Evolutionary conservation across 2,329 filamentous ascomycete species (phyloP).

Genomic region (Beauveria rudraprayagi): DNA sequence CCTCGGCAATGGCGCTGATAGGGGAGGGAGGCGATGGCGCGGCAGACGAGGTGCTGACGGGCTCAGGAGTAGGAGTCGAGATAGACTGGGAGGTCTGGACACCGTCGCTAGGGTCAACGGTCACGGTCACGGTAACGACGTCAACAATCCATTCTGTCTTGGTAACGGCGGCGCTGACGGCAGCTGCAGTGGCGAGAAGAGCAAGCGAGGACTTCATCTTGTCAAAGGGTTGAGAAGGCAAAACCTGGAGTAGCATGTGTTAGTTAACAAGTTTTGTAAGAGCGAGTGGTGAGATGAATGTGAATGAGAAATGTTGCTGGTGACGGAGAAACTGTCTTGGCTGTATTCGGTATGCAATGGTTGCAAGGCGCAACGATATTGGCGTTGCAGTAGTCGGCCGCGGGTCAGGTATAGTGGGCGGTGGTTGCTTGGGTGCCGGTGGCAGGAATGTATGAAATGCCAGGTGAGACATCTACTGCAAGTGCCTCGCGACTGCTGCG

Average conservation of each 20-base stretch:
- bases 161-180: constrained; percentile 33
- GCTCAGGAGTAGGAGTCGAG: constrained; percentile 11
- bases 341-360: constrained; percentile 4
- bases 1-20: constrained; percentile 1
- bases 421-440: constrained; percentile 4
- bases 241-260: constrained; percentile 7
- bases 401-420: neutral
- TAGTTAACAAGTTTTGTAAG: constrained; percentile 13
- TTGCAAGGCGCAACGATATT: constrained; percentile 1
- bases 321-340: neutral
- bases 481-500: neutral
- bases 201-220: constrained; percentile 45
- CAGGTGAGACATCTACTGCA: constrained; percentile 5
- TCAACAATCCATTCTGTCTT: constrained; percentile 35
- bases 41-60: constrained; percentile 16
- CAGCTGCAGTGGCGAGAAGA: constrained; percentile 38
- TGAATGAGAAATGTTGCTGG: neutral
- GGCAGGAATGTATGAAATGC: constrained; percentile 9
- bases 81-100: constrained; percentile 18
- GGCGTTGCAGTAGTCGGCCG: neutral
- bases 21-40: constrained; percentile 13
- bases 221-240: constrained; percentile 11
- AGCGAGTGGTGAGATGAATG: neutral
- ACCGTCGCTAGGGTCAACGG: constrained; percentile 22
- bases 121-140: constrained; percentile 37